phyloP scores from a whole-genome alignment of 768 basidiomycete genomes.

The Termitomyces sp. region DNA sequence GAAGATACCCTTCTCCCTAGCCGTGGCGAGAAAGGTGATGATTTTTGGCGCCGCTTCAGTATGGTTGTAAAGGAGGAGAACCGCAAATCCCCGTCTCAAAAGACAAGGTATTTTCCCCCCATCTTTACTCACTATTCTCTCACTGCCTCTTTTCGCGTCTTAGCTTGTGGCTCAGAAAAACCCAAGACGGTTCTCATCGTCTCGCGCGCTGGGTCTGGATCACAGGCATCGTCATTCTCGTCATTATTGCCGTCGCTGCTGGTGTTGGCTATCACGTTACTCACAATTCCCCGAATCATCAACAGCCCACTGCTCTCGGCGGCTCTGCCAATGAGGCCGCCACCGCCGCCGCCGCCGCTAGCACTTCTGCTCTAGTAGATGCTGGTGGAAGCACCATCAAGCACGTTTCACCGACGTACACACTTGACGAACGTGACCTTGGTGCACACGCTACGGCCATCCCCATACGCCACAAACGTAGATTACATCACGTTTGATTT shows the following conservation, averaged over 20 bases:
- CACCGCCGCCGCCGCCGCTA: slow-evolving; percentile 13
- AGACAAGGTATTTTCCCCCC: slow-evolving; percentile 26
- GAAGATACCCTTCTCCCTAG: slow-evolving; percentile 65
- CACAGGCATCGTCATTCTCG: slow-evolving; percentile 50
- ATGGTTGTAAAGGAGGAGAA: slow-evolving; percentile 72
- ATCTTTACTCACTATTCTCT: no score
- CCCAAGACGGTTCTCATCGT: slow-evolving; percentile 42
- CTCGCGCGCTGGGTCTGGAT: slow-evolving; percentile 69
- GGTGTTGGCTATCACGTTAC: slow-evolving; percentile 56
- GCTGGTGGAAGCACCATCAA: slow-evolving; percentile 14
- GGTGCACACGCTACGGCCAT: background rate
- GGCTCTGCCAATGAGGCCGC: slow-evolving; percentile 47
- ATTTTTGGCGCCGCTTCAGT: slow-evolving; percentile 84
- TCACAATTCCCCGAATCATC: slow-evolving; percentile 41
- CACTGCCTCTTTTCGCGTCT: no score
- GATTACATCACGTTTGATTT: slow-evolving; percentile 1
- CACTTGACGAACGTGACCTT: slow-evolving; percentile 32
- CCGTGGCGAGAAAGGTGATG: slow-evolving; percentile 70
- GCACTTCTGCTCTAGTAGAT: slow-evolving; percentile 6
- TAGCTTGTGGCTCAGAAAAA: slow-evolving; percentile 63
- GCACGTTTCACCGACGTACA: slow-evolving; percentile 58
- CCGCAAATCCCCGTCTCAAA: slow-evolving; percentile 29
- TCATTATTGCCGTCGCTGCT: slow-evolving; percentile 47
- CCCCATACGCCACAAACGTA: slow-evolving; percentile 4
- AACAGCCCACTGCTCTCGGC: slow-evolving; percentile 56